Percentiles rank a stretch among this genome's conserved stretches.
These are phyloP conservation scores for Mimosa pudica DNA, from an alignment of 306 rosid genomes.

Conservation along the genomic window DNA sequence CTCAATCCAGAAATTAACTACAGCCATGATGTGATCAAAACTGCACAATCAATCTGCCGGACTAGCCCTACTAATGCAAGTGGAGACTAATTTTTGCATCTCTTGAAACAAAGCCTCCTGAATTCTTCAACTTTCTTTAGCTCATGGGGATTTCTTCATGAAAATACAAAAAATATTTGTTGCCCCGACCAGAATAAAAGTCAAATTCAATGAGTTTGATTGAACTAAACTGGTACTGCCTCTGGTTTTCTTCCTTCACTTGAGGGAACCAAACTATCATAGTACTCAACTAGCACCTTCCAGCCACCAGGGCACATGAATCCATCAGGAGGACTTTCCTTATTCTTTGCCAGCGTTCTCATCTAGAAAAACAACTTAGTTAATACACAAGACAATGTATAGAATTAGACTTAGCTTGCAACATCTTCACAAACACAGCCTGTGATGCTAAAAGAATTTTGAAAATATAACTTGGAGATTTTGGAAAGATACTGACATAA, in stretches of 20 bases:
- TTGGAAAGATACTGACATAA: neutral
- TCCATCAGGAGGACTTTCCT: conserved; percentile 96
- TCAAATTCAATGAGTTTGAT: conserved; percentile 34
- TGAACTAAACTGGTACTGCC: conserved; percentile 72
- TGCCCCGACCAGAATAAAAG: conserved; percentile 49
- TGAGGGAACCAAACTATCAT: conserved; percentile 72
- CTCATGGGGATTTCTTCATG: conserved; percentile 15
- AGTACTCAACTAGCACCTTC: conserved; percentile 91
- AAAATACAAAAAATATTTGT: neutral
- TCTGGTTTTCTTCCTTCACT: conserved; percentile 61
- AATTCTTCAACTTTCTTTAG: conserved; percentile 40
- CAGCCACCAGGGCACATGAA: conserved; percentile 99
- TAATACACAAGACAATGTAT: neutral
- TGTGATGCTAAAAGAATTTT: too few species aligned
- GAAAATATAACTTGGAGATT: neutral
- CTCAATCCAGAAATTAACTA: conserved; percentile 26
- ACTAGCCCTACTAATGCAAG: conserved; percentile 53
- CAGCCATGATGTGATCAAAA: conserved; percentile 45
- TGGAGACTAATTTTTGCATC: conserved; percentile 35
- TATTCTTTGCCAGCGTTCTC: conserved; percentile 89
- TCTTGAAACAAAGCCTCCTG: conserved; percentile 45
- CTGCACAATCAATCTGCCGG: conserved; percentile 37
- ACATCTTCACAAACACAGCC: too few species aligned
- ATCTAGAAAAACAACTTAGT: conserved; percentile 74
- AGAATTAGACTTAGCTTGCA: neutral